phyloP scores from a whole-genome alignment of 768 basidiomycete species.

The Chiua virens region DNA sequence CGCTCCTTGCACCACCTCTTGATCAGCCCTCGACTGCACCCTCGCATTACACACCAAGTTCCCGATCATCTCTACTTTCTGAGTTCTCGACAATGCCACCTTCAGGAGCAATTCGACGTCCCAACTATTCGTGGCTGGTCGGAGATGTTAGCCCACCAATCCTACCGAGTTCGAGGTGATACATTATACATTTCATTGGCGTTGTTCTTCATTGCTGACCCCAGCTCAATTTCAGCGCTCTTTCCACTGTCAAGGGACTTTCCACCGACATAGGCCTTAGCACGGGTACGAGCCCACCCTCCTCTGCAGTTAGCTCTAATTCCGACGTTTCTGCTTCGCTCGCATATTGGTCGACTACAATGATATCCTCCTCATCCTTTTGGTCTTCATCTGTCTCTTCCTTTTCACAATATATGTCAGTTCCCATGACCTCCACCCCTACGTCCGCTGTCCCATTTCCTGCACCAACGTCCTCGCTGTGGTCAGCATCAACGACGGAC shows the following conservation, averaged over 20 bases:
- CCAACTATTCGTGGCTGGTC: neutral
- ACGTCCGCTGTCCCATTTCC: neutral
- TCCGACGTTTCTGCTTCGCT: constrained; percentile 7
- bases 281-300: constrained; percentile 19
- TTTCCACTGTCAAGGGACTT: neutral
- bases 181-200: neutral
- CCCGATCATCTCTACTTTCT: constrained; percentile 1
- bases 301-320: constrained; percentile 16
- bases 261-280: constrained; percentile 9
- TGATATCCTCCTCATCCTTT: neutral
- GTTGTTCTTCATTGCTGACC: constrained; percentile 3
- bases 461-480: neutral
- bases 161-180: constrained; percentile 12
- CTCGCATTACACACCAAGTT: neutral
- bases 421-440: neutral
- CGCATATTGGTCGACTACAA: neutral
- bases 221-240: neutral
- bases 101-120: neutral
- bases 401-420: constrained; percentile 1
- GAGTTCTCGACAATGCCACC: constrained; percentile 2
- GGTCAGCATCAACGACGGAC: neutral
- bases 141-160: neutral
- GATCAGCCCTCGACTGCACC: constrained; percentile 6
- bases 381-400: neutral
- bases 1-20: constrained; percentile 3